These are phyloP conservation scores for Aureobasidium zeae DNA, from an alignment of 2,329 filamentous ascomycete species.

Conservation along the genomic window DNA sequence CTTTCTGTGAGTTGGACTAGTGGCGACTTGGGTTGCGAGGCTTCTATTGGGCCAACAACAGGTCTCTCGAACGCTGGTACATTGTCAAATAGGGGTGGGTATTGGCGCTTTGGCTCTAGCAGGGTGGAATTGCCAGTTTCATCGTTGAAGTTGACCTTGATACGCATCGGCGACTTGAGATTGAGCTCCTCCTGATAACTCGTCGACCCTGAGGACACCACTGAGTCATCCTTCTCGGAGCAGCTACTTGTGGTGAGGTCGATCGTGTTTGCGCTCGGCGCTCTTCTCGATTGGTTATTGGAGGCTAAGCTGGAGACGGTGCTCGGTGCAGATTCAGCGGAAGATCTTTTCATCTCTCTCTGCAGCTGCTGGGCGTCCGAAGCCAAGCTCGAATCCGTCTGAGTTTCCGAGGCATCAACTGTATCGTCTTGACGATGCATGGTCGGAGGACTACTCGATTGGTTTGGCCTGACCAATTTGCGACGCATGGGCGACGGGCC, in stretches of 20 bases:
- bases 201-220: constrained; percentile 8
- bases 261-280: constrained; percentile 2
- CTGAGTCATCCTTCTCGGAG: constrained; percentile 13
- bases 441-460: constrained; percentile 16
- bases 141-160: constrained; percentile 30
- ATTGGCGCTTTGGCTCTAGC: constrained; percentile 16
- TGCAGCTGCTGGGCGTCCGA: constrained; percentile 26
- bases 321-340: neutral
- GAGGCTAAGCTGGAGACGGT: constrained; percentile 3
- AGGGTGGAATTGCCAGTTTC: constrained; percentile 19
- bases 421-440: neutral
- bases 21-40: constrained; percentile 2
- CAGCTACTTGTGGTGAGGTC: constrained; percentile 1
- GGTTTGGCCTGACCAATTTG: constrained; percentile 22
- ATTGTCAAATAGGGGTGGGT: constrained; percentile 24
- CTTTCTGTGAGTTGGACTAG: constrained; percentile 19
- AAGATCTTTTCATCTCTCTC: constrained; percentile 19
- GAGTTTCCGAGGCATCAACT: neutral
- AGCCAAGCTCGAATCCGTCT: constrained; percentile 21
- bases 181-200: constrained; percentile 32
- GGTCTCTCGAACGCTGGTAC: constrained; percentile 3
- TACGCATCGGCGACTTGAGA: constrained; percentile 27
- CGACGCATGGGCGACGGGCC: constrained; percentile 22
- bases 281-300: neutral
- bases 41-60: neutral